Evolutionary conservation across 1,284 basidiomycete species (phyloP).

Genomic region (Schizopora paradoxa): DNA sequence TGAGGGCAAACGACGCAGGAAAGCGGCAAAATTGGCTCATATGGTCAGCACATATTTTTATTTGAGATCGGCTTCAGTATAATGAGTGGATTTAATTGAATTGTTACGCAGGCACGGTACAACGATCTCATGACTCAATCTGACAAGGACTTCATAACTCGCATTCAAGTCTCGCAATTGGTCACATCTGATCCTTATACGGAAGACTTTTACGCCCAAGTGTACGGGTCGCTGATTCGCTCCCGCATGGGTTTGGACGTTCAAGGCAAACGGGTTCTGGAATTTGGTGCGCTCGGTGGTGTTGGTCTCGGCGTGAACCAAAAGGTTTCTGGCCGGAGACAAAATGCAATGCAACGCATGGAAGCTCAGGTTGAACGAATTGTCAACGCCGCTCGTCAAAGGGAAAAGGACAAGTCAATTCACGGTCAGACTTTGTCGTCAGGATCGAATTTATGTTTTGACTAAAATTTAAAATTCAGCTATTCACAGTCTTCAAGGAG

Average conservation of each 20-base stretch:
- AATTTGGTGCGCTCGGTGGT: constrained; percentile 76
- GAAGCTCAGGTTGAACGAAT: constrained; percentile 96
- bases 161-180: constrained; percentile 97
- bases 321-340: constrained; percentile 64
- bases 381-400: constrained; percentile 85
- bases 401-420: constrained; percentile 75
- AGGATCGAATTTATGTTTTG: background rate
- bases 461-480: constrained; percentile 34
- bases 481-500: constrained; percentile 85
- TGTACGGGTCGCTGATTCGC: constrained; percentile 80
- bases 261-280: constrained; percentile 72
- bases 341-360: constrained; percentile 96
- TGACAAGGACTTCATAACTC: constrained; percentile 99
- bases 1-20: constrained; percentile 76
- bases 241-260: constrained; percentile 68
- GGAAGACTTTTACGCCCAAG: constrained; percentile 98
- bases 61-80: constrained; percentile 8
- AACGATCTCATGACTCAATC: constrained; percentile 99
- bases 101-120: constrained; percentile 70
- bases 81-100: constrained; percentile 13
- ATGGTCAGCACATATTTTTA: constrained; percentile 50
- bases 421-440: constrained; percentile 44
- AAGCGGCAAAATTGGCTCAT: constrained; percentile 78
- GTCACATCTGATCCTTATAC: constrained; percentile 95
- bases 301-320: constrained; percentile 74